These are phyloP conservation scores for Carex pumila DNA, from an alignment of 176 grass and related monocot species.

Conservation along the genomic window DNA sequence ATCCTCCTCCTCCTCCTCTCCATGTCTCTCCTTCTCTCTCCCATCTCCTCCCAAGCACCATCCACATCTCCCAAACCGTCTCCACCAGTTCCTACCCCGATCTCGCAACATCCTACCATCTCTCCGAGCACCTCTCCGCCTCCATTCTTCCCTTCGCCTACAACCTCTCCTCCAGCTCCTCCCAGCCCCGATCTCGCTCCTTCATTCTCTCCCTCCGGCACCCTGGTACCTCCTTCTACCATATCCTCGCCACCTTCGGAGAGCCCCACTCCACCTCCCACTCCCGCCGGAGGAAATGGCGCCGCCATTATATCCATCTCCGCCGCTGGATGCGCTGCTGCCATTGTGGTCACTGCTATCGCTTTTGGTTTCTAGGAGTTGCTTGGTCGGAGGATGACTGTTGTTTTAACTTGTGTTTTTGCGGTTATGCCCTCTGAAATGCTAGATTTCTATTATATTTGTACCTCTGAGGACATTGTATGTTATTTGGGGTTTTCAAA, in stretches of 20 bases:
- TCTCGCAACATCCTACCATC: background rate
- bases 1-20: background rate
- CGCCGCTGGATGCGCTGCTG: background rate
- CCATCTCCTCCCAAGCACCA: background rate
- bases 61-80: background rate
- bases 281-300: background rate
- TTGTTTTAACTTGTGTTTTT: background rate
- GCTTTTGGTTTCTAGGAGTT: background rate
- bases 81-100: background rate
- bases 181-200: background rate
- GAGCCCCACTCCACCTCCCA: background rate
- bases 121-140: background rate
- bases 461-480: background rate
- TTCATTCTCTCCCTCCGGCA: background rate
- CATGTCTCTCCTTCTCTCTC: background rate
- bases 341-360: constrained; percentile 13
- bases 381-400: background rate
- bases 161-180: background rate
- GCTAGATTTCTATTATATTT: background rate
- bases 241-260: constrained; percentile 3
- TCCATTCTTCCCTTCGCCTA: background rate
- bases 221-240: background rate
- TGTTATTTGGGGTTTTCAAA: background rate
- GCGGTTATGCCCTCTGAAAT: background rate
- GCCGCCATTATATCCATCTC: constrained; percentile 7